Evolutionary conservation across 305 asterid species (phyloP), one percentile per base, ranked within the genome.

Genomic region (Petunia hybrid): DNA sequence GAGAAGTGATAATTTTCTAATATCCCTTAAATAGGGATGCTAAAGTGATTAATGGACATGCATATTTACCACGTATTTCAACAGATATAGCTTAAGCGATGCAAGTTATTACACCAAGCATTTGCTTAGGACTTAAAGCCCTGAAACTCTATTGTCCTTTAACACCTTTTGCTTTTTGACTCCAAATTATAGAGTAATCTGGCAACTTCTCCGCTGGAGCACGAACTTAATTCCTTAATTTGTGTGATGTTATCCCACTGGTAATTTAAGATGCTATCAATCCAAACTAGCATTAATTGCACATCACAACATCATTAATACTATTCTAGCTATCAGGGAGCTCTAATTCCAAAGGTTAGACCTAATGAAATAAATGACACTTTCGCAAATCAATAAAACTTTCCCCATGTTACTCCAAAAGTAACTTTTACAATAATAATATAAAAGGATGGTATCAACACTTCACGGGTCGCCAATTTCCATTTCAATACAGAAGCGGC

Each of bases 261-360:
- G 62, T 36, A 35, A 73, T 73, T 48, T 73, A 51, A 31, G 61
- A 73, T 73, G 62, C 7, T 73, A 51, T 35, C 51, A 73, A 73
- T 51, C 63, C 78, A 73, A 35, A 73, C 46, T 51, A 73, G 43
- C 78, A 51, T 71, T 73, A 38, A 43, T 73, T 73, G 78, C 62
- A 73, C 12, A 46, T 51, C 78, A 36, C 43, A 35, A 2, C 78
- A 73, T 73, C 63, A 73, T 9, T 36, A 35, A 35, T 35, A 73
- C 16, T 48, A 73, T 6, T 51, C 78, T 12, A 71, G n/a, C 35
- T 12, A 35, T 71, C 3, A 0, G 35, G 57, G 43, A 73, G 53
- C 78, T 71, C 35, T 22, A 45, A 70, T 46, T 70, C 16, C 42
- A 46, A 42, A 70, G 60, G 43, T 46, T 46, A 46, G 61, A 70